Conservation (phyloP, 768 basidiomycete species). For the Termitomyces eurrhizus region DNA sequence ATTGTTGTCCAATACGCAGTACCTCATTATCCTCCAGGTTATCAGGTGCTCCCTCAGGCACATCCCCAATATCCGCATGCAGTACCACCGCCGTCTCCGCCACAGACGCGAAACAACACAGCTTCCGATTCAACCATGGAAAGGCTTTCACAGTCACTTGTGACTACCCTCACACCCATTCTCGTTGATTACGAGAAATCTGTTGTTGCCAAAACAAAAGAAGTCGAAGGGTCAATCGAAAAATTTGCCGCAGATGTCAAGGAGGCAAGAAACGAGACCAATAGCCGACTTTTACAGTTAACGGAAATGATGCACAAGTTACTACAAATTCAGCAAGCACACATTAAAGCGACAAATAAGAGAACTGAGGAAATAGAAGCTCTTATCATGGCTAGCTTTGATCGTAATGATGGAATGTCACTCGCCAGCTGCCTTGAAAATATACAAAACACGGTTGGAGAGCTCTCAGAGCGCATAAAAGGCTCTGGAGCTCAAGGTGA, state of each 20-base stretch:
- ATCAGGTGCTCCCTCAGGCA: neutral
- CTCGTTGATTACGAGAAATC: conserved; percentile 7
- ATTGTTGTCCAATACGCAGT: neutral
- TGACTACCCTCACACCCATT: conserved; percentile 3
- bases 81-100: neutral
- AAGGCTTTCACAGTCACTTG: neutral
- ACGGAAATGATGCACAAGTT: conserved; percentile 14
- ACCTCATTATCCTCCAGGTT: neutral
- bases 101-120: neutral
- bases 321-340: conserved; percentile 4
- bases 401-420: conserved; percentile 13
- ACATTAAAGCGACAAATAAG: neutral
- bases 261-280: conserved; percentile 8
- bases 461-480: conserved; percentile 18
- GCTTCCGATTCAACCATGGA: neutral
- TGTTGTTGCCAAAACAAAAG: conserved; percentile 7
- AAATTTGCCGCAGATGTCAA: conserved; percentile 8
- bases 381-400: conserved; percentile 12
- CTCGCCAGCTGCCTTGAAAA: conserved; percentile 16
- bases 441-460: conserved; percentile 20
- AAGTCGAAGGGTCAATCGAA: conserved; percentile 7
- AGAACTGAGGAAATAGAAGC: conserved; percentile 18
- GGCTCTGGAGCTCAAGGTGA: conserved; percentile 19
- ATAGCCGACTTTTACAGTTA: conserved; percentile 7
- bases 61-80: neutral